Evolutionary conservation across 148 eudicot genomes (phyloP), one percentile per base, ranked within the genome.

Genomic region (Amaranthus hypochondriacus): DNA sequence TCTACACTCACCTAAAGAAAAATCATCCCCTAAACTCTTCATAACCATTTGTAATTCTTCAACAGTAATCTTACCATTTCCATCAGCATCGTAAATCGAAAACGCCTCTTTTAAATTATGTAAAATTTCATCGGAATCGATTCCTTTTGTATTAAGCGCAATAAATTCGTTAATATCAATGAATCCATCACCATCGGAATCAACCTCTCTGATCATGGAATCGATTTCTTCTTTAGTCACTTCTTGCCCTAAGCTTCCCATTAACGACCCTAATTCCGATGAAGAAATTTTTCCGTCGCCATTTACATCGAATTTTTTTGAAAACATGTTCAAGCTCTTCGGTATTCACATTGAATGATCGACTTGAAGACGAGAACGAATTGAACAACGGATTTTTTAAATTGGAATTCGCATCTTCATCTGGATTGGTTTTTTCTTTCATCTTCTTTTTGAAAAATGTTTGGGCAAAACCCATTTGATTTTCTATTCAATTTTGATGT

Each of bases 1-100:
- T 39, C 10, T 75, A 56, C 82, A 79, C 39, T 79, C 82, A 18
- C 72, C 66, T 42, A 75, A 5, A 7, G 82, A 79, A 7, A 28
- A 75, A 56, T 75, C 75, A 46, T 79, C 82, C 11, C 82, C 82
- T 43, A 79, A 70, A 46, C 78, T 65, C n/a, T 79, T 79, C 82
- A 79, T 79, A 49, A 79, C 82, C 66, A 66, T 64, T 66, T 79
- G 82, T 39, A 79, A 58, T 13, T 79, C 82, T 48, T 79, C 82
- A 0, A 74, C 62, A 11, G 82, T 79, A 10, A 79, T 79, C 3
- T 57, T 75, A 0, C 82, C 82, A 75, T 79, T 79, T 4, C 82
- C 82, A 65, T 79, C 82, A 3, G 56, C 78, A 70, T 79, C 82
- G 46, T 79, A 79, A 18, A 79, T 79, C 21, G 75, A 64, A 70